These are phyloP conservation scores for Eutrema yunnanense DNA, from an alignment of 345 rosid genomes.

Conservation along the genomic window DNA sequence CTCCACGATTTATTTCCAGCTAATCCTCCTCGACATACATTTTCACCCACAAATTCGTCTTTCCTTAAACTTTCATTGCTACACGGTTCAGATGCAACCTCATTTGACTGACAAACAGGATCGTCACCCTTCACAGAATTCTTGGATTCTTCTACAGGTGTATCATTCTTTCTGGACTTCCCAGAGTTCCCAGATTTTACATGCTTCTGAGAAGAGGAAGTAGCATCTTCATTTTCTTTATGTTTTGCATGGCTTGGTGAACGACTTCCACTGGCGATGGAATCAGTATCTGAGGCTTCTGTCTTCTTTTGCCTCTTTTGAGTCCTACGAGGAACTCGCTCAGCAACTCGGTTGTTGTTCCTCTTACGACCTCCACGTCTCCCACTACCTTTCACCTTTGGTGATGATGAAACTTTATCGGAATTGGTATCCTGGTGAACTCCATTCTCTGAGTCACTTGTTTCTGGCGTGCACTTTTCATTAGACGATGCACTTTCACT, in stretches of 20 bases:
- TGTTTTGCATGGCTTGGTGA: conserved; percentile 44
- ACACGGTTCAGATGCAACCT: conserved; percentile 38
- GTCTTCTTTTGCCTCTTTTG: conserved; percentile 80
- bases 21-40: conserved; percentile 40
- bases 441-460: conserved; percentile 89
- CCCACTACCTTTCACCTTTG: conserved; percentile 55
- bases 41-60: conserved; percentile 67
- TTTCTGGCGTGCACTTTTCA: conserved; percentile 63
- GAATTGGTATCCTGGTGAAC: conserved; percentile 44
- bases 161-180: conserved; percentile 57
- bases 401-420: conserved; percentile 40
- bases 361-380: conserved; percentile 62
- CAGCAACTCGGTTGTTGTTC: conserved; percentile 87
- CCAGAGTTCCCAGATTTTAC: conserved; percentile 45
- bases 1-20: conserved; percentile 66
- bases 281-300: conserved; percentile 68
- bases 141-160: conserved; percentile 26
- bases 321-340: conserved; percentile 65
- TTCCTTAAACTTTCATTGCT: conserved; percentile 51
- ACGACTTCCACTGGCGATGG: conserved; percentile 58
- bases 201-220: conserved; percentile 67
- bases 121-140: conserved; percentile 37
- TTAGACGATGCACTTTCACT: conserved; percentile 95
- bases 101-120: conserved; percentile 35
- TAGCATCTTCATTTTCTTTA: conserved; percentile 78